phyloP scores from a whole-genome alignment of 139 green algal genomes.

The Chlamydomonas asymmetrica region DNA sequence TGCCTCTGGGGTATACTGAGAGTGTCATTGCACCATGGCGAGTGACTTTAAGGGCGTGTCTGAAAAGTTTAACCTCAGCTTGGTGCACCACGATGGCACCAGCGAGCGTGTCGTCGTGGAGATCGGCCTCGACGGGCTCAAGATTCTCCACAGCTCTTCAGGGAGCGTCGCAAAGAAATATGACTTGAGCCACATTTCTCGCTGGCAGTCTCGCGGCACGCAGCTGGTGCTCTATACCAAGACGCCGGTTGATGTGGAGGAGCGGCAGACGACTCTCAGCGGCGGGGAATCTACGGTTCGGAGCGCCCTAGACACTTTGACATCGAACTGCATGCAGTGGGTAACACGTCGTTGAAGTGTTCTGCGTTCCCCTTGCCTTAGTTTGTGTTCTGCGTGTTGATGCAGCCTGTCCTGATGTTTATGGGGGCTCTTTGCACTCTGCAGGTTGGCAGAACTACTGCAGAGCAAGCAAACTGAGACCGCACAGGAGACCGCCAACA shows the following conservation, averaged over 20 bases:
- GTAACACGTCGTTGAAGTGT: conserved; percentile 1
- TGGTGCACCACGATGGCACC: conserved; percentile 34
- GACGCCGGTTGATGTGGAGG: conserved; percentile 80
- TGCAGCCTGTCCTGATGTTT: too few species aligned
- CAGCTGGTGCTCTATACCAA: conserved; percentile 81
- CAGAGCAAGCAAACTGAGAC: conserved; percentile 59
- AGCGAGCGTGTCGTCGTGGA: conserved; percentile 60
- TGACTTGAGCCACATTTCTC: conserved; percentile 79
- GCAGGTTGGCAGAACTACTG: too few species aligned
- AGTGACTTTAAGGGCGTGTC: conserved; percentile 37
- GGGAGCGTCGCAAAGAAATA: conserved; percentile 64
- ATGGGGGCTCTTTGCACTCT: too few species aligned
- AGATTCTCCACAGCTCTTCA: conserved; percentile 56
- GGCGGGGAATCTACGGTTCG: conserved; percentile 67
- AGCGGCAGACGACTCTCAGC: conserved; percentile 71
- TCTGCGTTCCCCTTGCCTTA: too few species aligned
- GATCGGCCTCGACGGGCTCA: conserved; percentile 81
- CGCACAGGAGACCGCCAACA: conserved; percentile 57
- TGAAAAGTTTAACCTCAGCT: conserved; percentile 41
- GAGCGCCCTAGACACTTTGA: conserved; percentile 82
- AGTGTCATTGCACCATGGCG: conserved; percentile 8
- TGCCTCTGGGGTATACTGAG: too few species aligned
- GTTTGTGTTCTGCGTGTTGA: too few species aligned
- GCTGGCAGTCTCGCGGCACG: conserved; percentile 52
- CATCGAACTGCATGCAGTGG: conserved; percentile 86